Evolutionary conservation across 371 early-diverging fungal species (phyloP).

Genomic region (Mucor circinelloides): DNA sequence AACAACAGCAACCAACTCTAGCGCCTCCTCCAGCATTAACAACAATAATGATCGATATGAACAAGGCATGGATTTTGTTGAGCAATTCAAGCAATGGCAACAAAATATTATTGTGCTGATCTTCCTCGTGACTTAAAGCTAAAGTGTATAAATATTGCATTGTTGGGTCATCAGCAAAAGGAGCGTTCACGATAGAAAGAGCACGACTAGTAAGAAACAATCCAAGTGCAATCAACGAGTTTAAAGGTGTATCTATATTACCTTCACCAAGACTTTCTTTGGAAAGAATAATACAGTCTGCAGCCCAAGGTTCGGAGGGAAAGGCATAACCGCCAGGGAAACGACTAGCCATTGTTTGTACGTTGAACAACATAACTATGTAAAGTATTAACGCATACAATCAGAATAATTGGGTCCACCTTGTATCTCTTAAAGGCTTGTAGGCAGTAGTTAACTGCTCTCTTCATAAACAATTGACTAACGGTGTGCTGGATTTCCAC

Average conservation of each 20-base stretch:
- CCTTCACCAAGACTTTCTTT: slow-evolving; percentile 8
- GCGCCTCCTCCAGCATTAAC: background rate
- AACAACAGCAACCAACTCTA: background rate
- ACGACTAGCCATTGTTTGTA: slow-evolving; percentile 1
- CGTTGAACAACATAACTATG: slow-evolving; percentile 6
- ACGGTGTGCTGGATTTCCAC: slow-evolving; percentile 12
- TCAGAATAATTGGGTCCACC: slow-evolving; percentile 11
- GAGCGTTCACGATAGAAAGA: no score
- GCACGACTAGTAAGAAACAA: no score
- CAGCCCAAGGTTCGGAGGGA: slow-evolving; percentile 13
- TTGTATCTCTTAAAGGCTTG: slow-evolving; percentile 14
- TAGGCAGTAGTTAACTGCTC: slow-evolving; percentile 14
- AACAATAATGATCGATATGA: slow-evolving; percentile 1
- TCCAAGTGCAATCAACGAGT: no score
- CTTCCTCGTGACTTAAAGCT: no score
- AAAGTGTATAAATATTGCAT: no score
- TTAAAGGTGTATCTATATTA: background rate
- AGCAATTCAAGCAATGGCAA: slow-evolving; percentile 4
- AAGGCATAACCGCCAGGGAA: slow-evolving; percentile 9
- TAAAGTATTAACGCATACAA: slow-evolving; percentile 8
- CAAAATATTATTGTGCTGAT: no score
- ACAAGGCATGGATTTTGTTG: slow-evolving; percentile 4
- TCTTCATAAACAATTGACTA: slow-evolving; percentile 9
- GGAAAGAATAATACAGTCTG: slow-evolving; percentile 11
- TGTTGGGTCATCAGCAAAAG: no score